Evolutionary conservation across 2,329 filamentous ascomycete species (phyloP).

Genomic region (Chalara sp.): DNA sequence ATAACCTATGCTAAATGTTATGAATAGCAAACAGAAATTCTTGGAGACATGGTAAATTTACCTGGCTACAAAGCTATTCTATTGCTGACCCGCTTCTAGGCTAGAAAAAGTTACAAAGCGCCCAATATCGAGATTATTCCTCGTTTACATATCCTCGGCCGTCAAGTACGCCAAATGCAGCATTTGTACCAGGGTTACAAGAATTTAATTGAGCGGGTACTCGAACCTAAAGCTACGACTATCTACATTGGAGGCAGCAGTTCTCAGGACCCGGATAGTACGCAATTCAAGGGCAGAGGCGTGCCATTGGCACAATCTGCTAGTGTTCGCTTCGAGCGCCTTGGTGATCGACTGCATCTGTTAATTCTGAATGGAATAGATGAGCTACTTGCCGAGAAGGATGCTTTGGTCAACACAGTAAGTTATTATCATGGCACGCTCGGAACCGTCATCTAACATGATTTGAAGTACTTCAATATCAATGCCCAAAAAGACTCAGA

Average conservation of each 20-base stretch:
- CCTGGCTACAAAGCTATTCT: too few species aligned
- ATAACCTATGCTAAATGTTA: neutral
- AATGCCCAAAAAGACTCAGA: constrained; percentile 70
- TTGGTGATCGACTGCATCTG: constrained; percentile 51
- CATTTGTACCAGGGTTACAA: constrained; percentile 56
- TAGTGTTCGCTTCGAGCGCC: constrained; percentile 49
- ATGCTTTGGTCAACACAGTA: constrained; percentile 61
- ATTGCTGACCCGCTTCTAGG: constrained; percentile 10
- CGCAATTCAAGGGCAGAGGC: constrained; percentile 3
- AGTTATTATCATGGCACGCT: neutral
- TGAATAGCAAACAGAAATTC: constrained; percentile 16
- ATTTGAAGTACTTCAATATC: constrained; percentile 64
- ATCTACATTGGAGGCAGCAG: constrained; percentile 30
- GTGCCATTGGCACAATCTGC: constrained; percentile 38
- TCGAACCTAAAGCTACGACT: constrained; percentile 25
- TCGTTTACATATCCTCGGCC: constrained; percentile 51
- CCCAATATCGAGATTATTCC: constrained; percentile 47
- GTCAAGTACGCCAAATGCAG: constrained; percentile 52
- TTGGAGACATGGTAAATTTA: constrained; percentile 20
- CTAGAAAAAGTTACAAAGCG: constrained; percentile 29
- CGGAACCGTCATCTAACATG: neutral
- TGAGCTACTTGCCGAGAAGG: constrained; percentile 62
- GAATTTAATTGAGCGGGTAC: constrained; percentile 51
- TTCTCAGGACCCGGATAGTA: constrained; percentile 16
- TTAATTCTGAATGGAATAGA: constrained; percentile 56